Conservation (phyloP, 495 filamentous ascomycete species). For the Penicillium egyptiacum region DNA sequence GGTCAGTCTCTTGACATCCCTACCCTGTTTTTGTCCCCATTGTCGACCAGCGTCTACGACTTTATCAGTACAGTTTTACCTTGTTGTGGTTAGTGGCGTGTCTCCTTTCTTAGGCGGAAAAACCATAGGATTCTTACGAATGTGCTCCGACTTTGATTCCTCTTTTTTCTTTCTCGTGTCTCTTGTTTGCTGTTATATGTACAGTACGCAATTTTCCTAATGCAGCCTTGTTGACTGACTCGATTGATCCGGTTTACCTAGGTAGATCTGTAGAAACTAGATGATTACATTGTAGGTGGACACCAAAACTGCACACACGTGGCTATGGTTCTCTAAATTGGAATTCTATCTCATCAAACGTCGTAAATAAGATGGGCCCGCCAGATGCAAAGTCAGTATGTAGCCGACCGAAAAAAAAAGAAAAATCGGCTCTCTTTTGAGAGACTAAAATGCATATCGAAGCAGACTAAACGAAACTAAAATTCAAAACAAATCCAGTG, state of each 20-base stretch:
- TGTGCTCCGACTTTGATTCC: conserved; percentile 4
- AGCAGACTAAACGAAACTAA: conserved; percentile 3
- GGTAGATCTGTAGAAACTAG: neutral
- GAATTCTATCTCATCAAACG: conserved; percentile 32
- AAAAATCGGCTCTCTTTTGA: conserved; percentile 7
- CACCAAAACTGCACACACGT: neutral
- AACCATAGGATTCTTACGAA: conserved; percentile 19
- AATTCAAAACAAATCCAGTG: neutral
- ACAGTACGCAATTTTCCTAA: conserved; percentile 29
- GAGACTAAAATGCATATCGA: neutral
- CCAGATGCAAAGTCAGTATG: conserved; percentile 19
- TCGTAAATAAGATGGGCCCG: conserved; percentile 22
- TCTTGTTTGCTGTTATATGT: conserved; percentile 21
- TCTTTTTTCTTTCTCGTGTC: conserved; percentile 10
- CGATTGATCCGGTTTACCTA: neutral
- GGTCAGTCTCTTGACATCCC: conserved; percentile 3
- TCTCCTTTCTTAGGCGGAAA: conserved; percentile 7
- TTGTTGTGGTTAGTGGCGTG: conserved; percentile 15
- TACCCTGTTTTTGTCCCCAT: neutral
- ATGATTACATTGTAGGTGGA: neutral
- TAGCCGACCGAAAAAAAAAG: neutral
- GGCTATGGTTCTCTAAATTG: conserved; percentile 20
- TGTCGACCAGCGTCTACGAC: conserved; percentile 20
- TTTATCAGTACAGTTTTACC: conserved; percentile 27
- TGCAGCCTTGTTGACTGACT: conserved; percentile 17